Percentiles rank a stretch among this genome's conserved stretches.
Conservation (phyloP, 371 early-diverging fungal genomes). For the Lichtheimia hyalospora region DNA sequence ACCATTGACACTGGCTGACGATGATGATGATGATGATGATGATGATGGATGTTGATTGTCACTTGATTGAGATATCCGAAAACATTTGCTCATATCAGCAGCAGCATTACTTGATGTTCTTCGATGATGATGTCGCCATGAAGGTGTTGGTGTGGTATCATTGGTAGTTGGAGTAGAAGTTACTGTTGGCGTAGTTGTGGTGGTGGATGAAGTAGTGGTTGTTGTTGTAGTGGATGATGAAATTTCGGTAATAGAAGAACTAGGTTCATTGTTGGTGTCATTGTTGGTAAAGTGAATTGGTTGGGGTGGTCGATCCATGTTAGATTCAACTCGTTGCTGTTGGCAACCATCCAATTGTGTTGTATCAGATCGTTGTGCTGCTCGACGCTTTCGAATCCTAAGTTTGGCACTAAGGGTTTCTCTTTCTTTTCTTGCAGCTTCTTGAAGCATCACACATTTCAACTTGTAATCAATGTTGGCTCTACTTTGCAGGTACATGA, state of each 20-base stretch:
- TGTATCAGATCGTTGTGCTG: conserved; percentile 1
- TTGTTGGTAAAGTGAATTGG: not conserved
- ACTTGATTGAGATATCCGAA: not conserved
- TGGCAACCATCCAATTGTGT: not conserved
- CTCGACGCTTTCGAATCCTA: conserved; percentile 22
- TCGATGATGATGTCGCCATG: conserved; percentile 38
- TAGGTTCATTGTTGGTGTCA: not conserved
- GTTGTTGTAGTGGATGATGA: not conserved
- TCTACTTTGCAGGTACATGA: conserved; percentile 66
- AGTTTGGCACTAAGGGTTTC: conserved; percentile 40
- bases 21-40: conserved; percentile 1
- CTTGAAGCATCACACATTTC: conserved; percentile 73
- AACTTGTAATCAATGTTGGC: conserved; percentile 72
- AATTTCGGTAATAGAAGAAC: not conserved
- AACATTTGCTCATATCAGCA: conserved; percentile 25
- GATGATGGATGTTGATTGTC: not conserved
- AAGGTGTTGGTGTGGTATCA: not conserved
- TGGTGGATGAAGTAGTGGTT: not conserved
- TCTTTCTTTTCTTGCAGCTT: conserved; percentile 60
- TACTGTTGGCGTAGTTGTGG: not conserved
- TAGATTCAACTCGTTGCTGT: not conserved
- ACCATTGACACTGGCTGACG: too few species aligned
- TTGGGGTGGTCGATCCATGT: not conserved
- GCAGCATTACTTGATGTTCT: conserved; percentile 50
- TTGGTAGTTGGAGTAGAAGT: not conserved